Conservation (phyloP, 2,329 filamentous ascomycete species). For the Aspergillus glaucus region DNA sequence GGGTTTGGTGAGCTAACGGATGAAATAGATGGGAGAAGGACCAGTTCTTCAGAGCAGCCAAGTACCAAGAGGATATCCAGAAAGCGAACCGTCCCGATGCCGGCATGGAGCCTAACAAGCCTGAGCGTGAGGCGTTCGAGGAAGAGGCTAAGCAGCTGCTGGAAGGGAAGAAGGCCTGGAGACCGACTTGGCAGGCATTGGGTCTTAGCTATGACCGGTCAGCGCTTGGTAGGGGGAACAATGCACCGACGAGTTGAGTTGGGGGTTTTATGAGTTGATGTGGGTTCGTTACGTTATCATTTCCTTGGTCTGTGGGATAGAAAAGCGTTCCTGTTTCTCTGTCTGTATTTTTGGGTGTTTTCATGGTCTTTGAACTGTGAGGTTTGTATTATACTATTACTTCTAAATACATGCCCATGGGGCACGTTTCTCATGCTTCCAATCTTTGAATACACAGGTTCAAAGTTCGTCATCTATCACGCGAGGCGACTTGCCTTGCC, state of each 20-base stretch:
- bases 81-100: conserved; percentile 29
- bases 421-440: too few relatives aligned
- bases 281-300: too few relatives aligned
- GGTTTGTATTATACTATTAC: too few relatives aligned
- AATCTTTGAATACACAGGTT: too few relatives aligned
- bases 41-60: conserved; percentile 50
- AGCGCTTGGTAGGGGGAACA: conserved; percentile 13
- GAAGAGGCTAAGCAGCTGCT: conserved; percentile 60
- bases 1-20: conserved; percentile 7
- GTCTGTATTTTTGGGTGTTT: too few relatives aligned
- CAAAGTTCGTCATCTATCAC: too few relatives aligned
- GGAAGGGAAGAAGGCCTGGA: conserved; percentile 57
- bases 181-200: conserved; percentile 42
- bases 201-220: conserved; percentile 33
- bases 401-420: too few relatives aligned
- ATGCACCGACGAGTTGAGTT: conserved; percentile 5
- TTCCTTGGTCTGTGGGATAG: too few relatives aligned
- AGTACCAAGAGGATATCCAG: conserved; percentile 40
- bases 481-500: too few relatives aligned
- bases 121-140: conserved; percentile 44
- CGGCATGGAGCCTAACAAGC: conserved; percentile 30
- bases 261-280: too few relatives aligned
- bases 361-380: too few relatives aligned
- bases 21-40: conserved; percentile 54
- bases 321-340: too few relatives aligned